phyloP scores from a whole-genome alignment of 2,329 filamentous ascomycete species.

The Sarocladium strictum region DNA sequence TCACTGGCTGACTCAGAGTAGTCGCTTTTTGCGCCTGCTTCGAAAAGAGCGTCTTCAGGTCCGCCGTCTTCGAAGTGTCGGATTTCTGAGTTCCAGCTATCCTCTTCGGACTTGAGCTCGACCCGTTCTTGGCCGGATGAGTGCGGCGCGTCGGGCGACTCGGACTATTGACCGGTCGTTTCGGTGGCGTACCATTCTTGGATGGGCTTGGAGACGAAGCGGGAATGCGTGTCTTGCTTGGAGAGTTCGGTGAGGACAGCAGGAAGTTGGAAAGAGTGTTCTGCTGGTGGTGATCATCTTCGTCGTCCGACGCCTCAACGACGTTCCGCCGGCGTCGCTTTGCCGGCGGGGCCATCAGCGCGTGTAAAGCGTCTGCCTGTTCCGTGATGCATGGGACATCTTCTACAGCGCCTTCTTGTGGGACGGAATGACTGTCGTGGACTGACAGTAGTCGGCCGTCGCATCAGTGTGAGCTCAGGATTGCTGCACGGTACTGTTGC shows the following conservation, averaged over 20 bases:
- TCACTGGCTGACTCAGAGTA: conserved; percentile 24
- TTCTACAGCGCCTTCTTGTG: neutral
- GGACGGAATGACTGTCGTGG: neutral
- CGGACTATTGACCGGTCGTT: conserved; percentile 17
- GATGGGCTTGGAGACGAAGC: conserved; percentile 36
- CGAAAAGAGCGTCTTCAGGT: conserved; percentile 55
- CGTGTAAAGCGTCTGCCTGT: conserved; percentile 22
- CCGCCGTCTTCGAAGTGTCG: conserved; percentile 48
- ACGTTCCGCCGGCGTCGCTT: conserved; percentile 55
- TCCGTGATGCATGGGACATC: neutral
- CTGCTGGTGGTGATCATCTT: conserved; percentile 35
- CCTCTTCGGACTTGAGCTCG: conserved; percentile 33
- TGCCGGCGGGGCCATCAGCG: conserved; percentile 50
- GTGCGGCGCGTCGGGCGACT: conserved; percentile 19
- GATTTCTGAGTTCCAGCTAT: conserved; percentile 32
- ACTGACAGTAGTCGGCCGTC: neutral
- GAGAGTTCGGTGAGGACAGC: conserved; percentile 43
- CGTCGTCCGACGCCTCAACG: conserved; percentile 43
- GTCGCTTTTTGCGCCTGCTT: conserved; percentile 50
- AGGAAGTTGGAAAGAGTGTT: conserved; percentile 49
- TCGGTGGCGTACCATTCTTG: conserved; percentile 19
- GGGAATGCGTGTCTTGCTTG: conserved; percentile 24
- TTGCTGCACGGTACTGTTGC: neutral
- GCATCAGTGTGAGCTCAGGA: neutral
- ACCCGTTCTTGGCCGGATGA: conserved; percentile 22